A percentile compares a stretch with the other conserved stretches of the same genome.
These are phyloP conservation scores for Trametes punicea DNA, from an alignment of 768 basidiomycete genomes.

Conservation along the genomic window DNA sequence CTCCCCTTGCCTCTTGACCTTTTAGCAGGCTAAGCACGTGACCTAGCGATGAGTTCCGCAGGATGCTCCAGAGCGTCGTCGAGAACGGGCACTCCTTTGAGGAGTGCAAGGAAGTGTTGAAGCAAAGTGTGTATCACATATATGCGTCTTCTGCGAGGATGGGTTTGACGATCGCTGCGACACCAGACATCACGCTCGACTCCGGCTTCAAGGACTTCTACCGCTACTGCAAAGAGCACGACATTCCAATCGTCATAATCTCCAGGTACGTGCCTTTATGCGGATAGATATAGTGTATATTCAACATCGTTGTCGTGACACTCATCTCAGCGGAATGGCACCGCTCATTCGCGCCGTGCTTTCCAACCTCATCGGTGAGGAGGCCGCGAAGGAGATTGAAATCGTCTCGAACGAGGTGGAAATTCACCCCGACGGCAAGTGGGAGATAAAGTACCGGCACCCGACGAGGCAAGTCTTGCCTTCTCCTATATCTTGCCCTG, in stretches of 20 bases:
- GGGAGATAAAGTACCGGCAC: conserved; percentile 86
- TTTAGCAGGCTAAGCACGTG: background rate
- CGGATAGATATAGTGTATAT: background rate
- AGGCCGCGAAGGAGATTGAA: conserved; percentile 71
- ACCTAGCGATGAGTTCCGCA: conserved; percentile 77
- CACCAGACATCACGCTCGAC: conserved; percentile 79
- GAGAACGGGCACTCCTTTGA: conserved; percentile 76
- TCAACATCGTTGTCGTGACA: background rate
- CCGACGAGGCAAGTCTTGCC: conserved; percentile 64
- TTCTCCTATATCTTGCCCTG: background rate
- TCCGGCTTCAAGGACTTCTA: conserved; percentile 87
- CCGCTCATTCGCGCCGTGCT: conserved; percentile 91
- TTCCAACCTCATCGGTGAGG: conserved; percentile 72
- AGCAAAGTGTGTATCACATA: conserved; percentile 50
- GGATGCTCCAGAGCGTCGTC: conserved; percentile 80
- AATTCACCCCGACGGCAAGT: conserved; percentile 59
- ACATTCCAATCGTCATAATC: conserved; percentile 89
- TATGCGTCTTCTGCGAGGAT: background rate
- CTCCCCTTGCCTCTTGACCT: background rate
- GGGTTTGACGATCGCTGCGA: conserved; percentile 10
- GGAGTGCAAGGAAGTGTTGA: conserved; percentile 76
- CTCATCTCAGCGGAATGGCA: conserved; percentile 73
- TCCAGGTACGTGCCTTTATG: conserved; percentile 57
- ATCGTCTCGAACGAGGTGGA: conserved; percentile 93
- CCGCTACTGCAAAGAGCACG: conserved; percentile 73